phyloP scores from a whole-genome alignment of 495 filamentous ascomycete genomes.

The Cercophora scortea region DNA sequence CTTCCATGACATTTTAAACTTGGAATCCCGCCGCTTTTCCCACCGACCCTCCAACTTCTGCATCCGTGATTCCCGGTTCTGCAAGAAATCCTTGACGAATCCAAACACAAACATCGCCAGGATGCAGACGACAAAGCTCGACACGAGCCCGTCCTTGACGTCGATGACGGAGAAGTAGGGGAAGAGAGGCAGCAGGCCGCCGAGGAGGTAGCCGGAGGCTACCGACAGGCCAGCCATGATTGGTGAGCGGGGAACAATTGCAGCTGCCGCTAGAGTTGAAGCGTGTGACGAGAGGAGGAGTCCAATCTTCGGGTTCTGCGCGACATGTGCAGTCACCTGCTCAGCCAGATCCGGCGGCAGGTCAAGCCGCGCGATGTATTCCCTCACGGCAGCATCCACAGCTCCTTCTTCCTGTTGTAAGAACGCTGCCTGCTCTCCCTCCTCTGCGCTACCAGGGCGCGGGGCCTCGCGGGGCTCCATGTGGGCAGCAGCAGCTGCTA shows the following conservation, averaged over 20 bases:
- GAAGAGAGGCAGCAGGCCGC: slow-evolving; percentile 47
- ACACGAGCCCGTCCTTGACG: slow-evolving; percentile 32
- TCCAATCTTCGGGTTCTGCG: not conserved
- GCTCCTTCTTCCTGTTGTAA: not conserved
- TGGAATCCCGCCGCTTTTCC: not conserved
- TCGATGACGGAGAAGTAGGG: slow-evolving; percentile 42
- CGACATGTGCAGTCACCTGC: not conserved
- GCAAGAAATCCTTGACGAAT: slow-evolving; percentile 31
- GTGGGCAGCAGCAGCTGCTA: not conserved
- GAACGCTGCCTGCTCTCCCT: not conserved
- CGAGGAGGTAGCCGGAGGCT: slow-evolving; percentile 44
- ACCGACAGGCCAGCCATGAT: slow-evolving; percentile 36
- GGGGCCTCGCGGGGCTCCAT: not conserved
- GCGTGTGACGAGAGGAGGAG: too few species aligned
- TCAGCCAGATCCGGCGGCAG: not conserved
- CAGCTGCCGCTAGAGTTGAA: too few species aligned
- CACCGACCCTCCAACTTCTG: not conserved
- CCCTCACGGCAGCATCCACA: not conserved
- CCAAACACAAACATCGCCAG: slow-evolving; percentile 46
- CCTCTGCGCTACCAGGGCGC: not conserved
- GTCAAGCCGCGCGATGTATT: not conserved
- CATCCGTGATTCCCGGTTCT: not conserved
- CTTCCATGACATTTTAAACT: not conserved
- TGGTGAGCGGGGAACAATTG: slow-evolving; percentile 1
- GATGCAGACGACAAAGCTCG: slow-evolving; percentile 42